Conservation (phyloP, 805 yeast genomes). For the Candida oleophila region DNA sequence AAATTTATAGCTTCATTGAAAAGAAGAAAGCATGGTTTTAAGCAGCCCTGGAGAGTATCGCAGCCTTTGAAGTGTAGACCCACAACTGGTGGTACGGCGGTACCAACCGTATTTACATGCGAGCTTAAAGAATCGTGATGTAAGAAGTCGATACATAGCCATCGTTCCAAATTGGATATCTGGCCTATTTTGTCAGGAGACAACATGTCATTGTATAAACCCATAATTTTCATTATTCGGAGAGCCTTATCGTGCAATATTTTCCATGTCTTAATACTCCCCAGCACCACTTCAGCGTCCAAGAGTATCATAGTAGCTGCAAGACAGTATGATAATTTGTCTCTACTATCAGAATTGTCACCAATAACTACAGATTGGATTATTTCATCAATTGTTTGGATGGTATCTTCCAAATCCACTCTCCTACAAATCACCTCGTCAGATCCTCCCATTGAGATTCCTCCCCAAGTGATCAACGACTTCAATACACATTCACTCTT, state of each 20-base stretch:
- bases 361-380: background rate
- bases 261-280: slow-evolving; percentile 21
- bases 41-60: slow-evolving; percentile 18
- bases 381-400: slow-evolving; percentile 15
- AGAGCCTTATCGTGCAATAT: background rate
- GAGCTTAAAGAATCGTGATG: slow-evolving; percentile 2
- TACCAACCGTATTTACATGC: background rate
- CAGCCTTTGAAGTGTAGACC: background rate
- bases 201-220: slow-evolving; percentile 1
- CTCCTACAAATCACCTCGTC: slow-evolving; percentile 18
- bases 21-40: slow-evolving; percentile 16
- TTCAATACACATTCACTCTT: slow-evolving; percentile 48
- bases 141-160: background rate
- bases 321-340: slow-evolving; percentile 12
- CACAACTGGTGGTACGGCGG: background rate
- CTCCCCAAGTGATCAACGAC: slow-evolving; percentile 63
- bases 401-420: slow-evolving; percentile 16
- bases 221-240: background rate
- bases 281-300: slow-evolving; percentile 34
- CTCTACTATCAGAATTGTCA: background rate
- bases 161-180: background rate
- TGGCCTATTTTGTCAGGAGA: background rate
- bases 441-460: slow-evolving; percentile 34
- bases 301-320: slow-evolving; percentile 26
- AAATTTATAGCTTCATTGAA: slow-evolving; percentile 19